Evolutionary conservation across 2,329 filamentous ascomycete species (phyloP).

Genomic region (Colletotrichum eremochloae): DNA sequence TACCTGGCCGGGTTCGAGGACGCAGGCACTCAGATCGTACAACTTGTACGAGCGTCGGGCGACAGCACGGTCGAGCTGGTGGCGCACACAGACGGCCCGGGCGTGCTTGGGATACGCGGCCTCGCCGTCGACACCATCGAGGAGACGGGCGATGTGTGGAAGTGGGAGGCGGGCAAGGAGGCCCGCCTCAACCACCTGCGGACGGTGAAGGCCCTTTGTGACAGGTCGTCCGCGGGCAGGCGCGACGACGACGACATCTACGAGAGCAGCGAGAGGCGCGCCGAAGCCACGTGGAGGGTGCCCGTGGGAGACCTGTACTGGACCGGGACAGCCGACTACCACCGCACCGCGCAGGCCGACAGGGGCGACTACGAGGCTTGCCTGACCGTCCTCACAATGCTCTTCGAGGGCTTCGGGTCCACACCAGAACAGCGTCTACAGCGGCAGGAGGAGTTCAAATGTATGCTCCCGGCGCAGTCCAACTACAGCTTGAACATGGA

Average conservation of each 20-base stretch:
- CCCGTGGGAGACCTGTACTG: constrained; percentile 30
- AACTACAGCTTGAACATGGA: constrained; percentile 30
- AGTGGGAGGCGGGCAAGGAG: constrained; percentile 4
- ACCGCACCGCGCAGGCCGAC: constrained; percentile 1
- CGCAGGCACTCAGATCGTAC: neutral
- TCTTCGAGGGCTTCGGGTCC: neutral
- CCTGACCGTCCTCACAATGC: neutral
- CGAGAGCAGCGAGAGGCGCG: neutral
- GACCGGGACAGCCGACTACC: neutral
- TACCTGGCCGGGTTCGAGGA: constrained; percentile 22
- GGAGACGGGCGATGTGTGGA: constrained; percentile 24
- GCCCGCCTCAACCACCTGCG: neutral
- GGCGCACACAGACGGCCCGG: neutral
- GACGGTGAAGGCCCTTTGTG: constrained; percentile 17
- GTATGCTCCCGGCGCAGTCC: constrained; percentile 4
- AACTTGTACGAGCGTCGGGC: constrained; percentile 6
- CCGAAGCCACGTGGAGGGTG: constrained; percentile 38
- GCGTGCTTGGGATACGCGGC: constrained; percentile 33
- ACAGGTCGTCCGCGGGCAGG: constrained; percentile 1
- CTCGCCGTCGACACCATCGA: constrained; percentile 37
- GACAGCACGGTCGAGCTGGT: constrained; percentile 15
- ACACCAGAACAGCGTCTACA: constrained; percentile 5
- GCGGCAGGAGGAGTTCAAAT: neutral
- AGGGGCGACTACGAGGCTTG: constrained; percentile 25
- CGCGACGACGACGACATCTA: constrained; percentile 16